phyloP scores from a whole-genome alignment of 129 eudicot genomes.

The Ambrosia artemisiifolia region DNA sequence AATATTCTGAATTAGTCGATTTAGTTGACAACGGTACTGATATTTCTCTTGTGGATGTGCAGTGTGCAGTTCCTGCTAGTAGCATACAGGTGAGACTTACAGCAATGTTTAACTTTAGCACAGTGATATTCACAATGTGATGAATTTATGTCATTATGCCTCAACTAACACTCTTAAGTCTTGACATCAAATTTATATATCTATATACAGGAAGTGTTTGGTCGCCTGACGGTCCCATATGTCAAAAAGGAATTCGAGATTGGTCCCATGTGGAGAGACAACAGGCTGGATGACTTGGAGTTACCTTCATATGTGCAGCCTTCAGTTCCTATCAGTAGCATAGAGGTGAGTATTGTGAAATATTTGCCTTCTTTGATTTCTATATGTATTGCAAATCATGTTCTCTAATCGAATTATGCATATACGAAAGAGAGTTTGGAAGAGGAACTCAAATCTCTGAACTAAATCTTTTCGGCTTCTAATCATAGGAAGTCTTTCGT shows the following conservation, averaged over 20 bases:
- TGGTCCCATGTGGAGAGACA: no score
- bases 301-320: no score
- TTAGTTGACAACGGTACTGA: constrained; percentile 34
- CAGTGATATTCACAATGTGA: no score
- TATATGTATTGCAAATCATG: background rate
- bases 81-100: constrained; percentile 58
- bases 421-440: background rate
- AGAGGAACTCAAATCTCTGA: background rate
- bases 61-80: constrained; percentile 42
- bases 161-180: no score
- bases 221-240: no score
- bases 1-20: constrained; percentile 22
- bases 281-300: no score
- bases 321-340: no score
- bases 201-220: no score
- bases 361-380: background rate
- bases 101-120: background rate
- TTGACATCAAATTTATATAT: no score
- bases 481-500: constrained; percentile 53
- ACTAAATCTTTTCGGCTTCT: background rate
- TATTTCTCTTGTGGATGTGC: constrained; percentile 44
- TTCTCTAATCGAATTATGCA: background rate
- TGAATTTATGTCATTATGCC: no score
- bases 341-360: no score
- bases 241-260: no score